Percentiles rank a stretch among this genome's conserved stretches.
phyloP scores from a whole-genome alignment of 2,329 filamentous ascomycete genomes.

The Fusarium nematophilum region DNA sequence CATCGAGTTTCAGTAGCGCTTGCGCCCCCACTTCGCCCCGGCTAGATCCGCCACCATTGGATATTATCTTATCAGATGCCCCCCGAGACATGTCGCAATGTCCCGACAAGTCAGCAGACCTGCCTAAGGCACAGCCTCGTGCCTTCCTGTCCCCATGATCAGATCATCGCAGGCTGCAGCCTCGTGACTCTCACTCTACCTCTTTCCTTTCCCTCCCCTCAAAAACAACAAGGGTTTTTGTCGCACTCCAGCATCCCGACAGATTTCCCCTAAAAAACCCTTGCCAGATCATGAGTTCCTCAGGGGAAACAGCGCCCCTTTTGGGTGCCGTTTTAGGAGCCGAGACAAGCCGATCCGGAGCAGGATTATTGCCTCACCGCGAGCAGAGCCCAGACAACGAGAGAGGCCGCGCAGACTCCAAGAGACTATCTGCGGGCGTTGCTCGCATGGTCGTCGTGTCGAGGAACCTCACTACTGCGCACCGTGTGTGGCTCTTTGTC shows the following conservation, averaged over 20 bases:
- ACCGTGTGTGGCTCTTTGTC: constrained; percentile 64
- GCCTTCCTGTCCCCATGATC: constrained; percentile 7
- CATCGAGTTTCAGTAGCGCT: not conserved
- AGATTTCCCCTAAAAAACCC: not conserved
- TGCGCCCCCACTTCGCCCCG: constrained; percentile 24
- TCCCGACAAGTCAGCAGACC: constrained; percentile 17
- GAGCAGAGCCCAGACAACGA: not conserved
- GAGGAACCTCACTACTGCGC: constrained; percentile 55
- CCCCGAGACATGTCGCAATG: constrained; percentile 29
- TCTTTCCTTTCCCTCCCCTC: not conserved
- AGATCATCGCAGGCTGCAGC: constrained; percentile 2
- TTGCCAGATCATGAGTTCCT: constrained; percentile 17
- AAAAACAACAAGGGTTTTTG: not conserved
- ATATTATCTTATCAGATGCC: constrained; percentile 42
- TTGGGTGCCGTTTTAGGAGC: constrained; percentile 7
- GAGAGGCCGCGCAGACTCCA: constrained; percentile 5
- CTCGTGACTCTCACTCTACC: not conserved
- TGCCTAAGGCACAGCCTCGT: constrained; percentile 6
- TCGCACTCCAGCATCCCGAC: not conserved
- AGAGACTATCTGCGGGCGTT: constrained; percentile 55
- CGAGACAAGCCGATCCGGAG: constrained; percentile 1
- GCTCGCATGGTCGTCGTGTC: constrained; percentile 63
- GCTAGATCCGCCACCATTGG: constrained; percentile 42
- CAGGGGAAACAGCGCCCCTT: constrained; percentile 29
- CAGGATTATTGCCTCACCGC: constrained; percentile 19